Conservation (phyloP, 2,329 filamentous ascomycete species). For the Talaromyces marneffei region DNA sequence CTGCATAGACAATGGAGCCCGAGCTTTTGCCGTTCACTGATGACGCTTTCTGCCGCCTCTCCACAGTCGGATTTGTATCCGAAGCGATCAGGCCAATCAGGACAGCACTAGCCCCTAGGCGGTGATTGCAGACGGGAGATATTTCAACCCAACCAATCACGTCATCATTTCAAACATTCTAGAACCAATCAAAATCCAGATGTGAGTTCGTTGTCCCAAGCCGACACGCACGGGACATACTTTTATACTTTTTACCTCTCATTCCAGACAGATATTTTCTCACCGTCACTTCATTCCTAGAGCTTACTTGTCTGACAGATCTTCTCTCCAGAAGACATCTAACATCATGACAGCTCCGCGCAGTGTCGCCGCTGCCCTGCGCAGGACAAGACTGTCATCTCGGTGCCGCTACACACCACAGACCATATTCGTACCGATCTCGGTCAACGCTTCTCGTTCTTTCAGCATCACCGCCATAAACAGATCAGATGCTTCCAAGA, state of each 20-base stretch:
- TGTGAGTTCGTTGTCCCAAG: neutral
- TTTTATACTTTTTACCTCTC: neutral
- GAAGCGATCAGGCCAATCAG: neutral
- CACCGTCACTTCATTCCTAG: neutral
- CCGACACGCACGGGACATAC: too few relatives aligned
- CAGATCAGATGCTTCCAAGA: slow-evolving; percentile 24
- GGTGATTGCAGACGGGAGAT: neutral
- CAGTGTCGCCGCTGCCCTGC: slow-evolving; percentile 8
- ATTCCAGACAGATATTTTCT: neutral
- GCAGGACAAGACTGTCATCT: slow-evolving; percentile 9
- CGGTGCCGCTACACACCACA: neutral
- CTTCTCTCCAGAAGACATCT: neutral
- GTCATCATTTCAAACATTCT: neutral
- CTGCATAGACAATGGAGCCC: neutral
- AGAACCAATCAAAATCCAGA: neutral
- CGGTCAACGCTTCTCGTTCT: slow-evolving; percentile 14
- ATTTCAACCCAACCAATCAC: neutral
- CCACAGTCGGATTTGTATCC: neutral
- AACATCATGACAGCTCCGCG: slow-evolving; percentile 9
- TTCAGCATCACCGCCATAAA: slow-evolving; percentile 28
- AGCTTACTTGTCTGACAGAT: neutral
- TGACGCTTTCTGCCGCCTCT: neutral
- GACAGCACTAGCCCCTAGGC: neutral
- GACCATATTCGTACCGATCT: slow-evolving; percentile 4
- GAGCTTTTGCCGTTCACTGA: neutral